A percentile compares a stretch with the other conserved stretches of the same genome.
phyloP scores from a whole-genome alignment of 1,284 basidiomycete species.

The Cutaneotrichosporon cutaneum region DNA sequence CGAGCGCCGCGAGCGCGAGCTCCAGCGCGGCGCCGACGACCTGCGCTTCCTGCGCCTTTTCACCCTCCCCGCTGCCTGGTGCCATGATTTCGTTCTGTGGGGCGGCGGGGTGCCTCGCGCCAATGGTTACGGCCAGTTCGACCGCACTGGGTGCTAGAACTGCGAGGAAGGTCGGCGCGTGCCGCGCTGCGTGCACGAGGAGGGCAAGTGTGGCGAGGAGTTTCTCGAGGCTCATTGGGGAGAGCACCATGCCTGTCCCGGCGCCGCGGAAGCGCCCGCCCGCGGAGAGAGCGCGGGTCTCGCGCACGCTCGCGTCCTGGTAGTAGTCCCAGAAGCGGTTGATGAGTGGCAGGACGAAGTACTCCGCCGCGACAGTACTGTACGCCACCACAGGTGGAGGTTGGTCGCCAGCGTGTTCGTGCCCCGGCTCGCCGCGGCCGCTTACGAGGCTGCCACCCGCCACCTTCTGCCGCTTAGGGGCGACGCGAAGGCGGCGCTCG shows the following conservation, averaged over 20 bases:
- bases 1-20: constrained; percentile 71
- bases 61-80: constrained; percentile 8
- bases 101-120: constrained; percentile 60
- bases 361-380: constrained; percentile 75
- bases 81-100: background rate
- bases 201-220: constrained; percentile 74
- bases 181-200: constrained; percentile 75
- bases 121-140: constrained; percentile 75
- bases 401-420: background rate
- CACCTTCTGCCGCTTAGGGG: constrained; percentile 37
- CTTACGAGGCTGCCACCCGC: constrained; percentile 32
- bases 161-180: constrained; percentile 73
- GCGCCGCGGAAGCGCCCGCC: constrained; percentile 63
- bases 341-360: constrained; percentile 81
- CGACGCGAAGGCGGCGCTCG: constrained; percentile 70
- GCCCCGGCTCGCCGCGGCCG: constrained; percentile 5
- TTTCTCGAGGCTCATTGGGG: constrained; percentile 69
- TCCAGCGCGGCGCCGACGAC: constrained; percentile 74
- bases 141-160: constrained; percentile 75
- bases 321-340: constrained; percentile 89
- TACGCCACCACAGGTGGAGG: constrained; percentile 55
- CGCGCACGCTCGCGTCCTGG: constrained; percentile 71
- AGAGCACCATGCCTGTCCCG: constrained; percentile 76
- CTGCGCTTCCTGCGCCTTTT: constrained; percentile 58
- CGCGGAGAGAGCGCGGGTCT: constrained; percentile 62